A percentile compares a stretch with the other conserved stretches of the same genome.
Conservation (phyloP, 495 filamentous ascomycete genomes). For the Penicillium coffeae region DNA sequence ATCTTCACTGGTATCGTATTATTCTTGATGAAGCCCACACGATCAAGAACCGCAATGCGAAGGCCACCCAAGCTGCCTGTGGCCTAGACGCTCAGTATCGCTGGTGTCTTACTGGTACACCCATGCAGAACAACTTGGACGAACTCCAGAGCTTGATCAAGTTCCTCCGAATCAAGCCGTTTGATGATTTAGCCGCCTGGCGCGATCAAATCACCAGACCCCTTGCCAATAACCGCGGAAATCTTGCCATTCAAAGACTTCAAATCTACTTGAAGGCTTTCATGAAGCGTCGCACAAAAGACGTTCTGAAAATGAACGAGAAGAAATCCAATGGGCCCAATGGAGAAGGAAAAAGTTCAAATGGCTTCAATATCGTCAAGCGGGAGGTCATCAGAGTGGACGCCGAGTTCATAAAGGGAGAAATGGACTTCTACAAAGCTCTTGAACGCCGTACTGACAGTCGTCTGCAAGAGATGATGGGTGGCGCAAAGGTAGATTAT, state of each 20-base stretch:
- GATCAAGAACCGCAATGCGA: constrained; percentile 97
- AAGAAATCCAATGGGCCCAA: constrained; percentile 59
- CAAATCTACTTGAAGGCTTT: constrained; percentile 81
- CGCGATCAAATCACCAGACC: constrained; percentile 82
- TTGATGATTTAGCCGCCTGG: constrained; percentile 76
- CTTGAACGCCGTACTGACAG: constrained; percentile 80
- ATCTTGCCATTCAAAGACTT: constrained; percentile 82
- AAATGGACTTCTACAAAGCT: constrained; percentile 79
- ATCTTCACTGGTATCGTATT: constrained; percentile 88
- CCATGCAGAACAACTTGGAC: constrained; percentile 97
- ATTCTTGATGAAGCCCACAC: constrained; percentile 96
- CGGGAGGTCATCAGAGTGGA: constrained; percentile 80
- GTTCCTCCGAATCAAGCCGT: constrained; percentile 90
- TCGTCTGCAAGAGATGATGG: constrained; percentile 85
- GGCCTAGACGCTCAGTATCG: constrained; percentile 77
- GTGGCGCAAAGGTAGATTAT: constrained; percentile 66
- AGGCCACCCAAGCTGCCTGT: constrained; percentile 83
- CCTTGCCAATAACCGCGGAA: constrained; percentile 79
- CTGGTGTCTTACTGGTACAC: constrained; percentile 95
- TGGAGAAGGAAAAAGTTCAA: constrained; percentile 48
- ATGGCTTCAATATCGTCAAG: constrained; percentile 79
- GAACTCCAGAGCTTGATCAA: constrained; percentile 90
- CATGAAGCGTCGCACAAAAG: constrained; percentile 96
- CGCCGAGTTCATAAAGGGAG: constrained; percentile 72
- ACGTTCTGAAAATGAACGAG: constrained; percentile 80